Conservation (phyloP, 352 stramenopile genomes). For the Elongisporangium prolatum region DNA sequence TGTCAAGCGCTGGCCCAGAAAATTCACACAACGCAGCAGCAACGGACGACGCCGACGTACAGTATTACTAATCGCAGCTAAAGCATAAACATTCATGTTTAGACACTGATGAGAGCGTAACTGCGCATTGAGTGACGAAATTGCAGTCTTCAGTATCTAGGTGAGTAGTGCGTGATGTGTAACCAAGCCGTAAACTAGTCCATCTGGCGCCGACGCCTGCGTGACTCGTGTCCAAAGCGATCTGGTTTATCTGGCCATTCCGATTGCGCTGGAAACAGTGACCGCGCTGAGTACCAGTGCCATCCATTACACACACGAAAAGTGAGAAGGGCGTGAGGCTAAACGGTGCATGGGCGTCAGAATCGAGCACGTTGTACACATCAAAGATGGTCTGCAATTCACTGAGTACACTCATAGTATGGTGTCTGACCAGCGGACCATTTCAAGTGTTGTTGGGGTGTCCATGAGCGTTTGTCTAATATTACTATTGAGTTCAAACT, state of each 20-base stretch:
- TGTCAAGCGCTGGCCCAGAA: conserved; percentile 85
- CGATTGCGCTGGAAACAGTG: not conserved
- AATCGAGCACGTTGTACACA: not conserved
- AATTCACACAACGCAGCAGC: conserved; percentile 76
- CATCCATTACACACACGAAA: not conserved
- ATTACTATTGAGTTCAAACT: no score
- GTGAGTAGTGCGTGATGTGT: not conserved
- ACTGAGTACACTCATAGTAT: not conserved
- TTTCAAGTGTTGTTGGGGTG: no score
- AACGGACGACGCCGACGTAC: conserved; percentile 50
- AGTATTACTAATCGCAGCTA: conserved; percentile 21
- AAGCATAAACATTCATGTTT: not conserved
- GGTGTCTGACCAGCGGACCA: not conserved
- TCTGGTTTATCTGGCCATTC: not conserved
- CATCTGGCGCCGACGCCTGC: not conserved
- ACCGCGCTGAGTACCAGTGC: not conserved
- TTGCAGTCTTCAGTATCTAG: no score
- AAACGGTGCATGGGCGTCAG: not conserved
- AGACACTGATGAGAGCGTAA: not conserved
- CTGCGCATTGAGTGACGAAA: no score
- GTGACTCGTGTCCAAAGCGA: not conserved
- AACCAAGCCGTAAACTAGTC: not conserved
- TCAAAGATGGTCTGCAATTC: not conserved
- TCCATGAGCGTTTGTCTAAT: not conserved
- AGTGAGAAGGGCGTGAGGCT: not conserved